These are phyloP conservation scores for Xylariaceae sp. DNA, from an alignment of 2,329 filamentous ascomycete species.

Conservation along the genomic window DNA sequence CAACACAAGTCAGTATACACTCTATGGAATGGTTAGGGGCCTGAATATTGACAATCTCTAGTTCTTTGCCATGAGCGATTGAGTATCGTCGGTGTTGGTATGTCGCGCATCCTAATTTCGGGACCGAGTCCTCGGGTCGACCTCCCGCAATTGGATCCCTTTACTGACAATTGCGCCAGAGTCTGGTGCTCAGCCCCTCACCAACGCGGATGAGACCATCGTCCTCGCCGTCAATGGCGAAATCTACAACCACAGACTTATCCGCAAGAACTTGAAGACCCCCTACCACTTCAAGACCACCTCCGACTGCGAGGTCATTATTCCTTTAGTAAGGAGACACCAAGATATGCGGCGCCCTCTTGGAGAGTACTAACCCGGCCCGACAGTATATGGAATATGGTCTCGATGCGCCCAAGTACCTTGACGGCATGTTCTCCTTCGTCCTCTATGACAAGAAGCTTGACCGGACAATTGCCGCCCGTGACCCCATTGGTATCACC, in stretches of 20 bases:
- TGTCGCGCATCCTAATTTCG: constrained; percentile 32
- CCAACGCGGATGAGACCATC: constrained; percentile 83
- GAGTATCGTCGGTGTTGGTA: constrained; percentile 94
- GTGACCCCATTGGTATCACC: constrained; percentile 94
- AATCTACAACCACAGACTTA: constrained; percentile 97
- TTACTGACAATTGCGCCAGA: constrained; percentile 47
- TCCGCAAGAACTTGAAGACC: constrained; percentile 79
- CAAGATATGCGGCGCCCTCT: neutral
- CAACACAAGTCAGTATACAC: constrained; percentile 68
- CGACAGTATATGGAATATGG: constrained; percentile 83
- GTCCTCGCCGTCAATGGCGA: constrained; percentile 97
- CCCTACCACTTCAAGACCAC: constrained; percentile 97
- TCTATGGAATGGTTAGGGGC: neutral
- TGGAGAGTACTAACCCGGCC: constrained; percentile 9
- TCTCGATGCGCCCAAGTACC: constrained; percentile 82
- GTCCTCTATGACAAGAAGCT: constrained; percentile 94
- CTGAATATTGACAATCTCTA: constrained; percentile 38
- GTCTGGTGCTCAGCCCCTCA: constrained; percentile 89
- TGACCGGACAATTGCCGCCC: constrained; percentile 86
- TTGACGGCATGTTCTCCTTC: constrained; percentile 99
- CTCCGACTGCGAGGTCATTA: constrained; percentile 98
- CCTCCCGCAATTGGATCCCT: neutral
- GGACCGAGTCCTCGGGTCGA: neutral
- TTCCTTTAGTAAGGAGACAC: constrained; percentile 69
- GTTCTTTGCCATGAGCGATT: constrained; percentile 96